These are phyloP conservation scores for Halophytophthora batemanensis DNA, from an alignment of 352 stramenopile species.

Conservation along the genomic window DNA sequence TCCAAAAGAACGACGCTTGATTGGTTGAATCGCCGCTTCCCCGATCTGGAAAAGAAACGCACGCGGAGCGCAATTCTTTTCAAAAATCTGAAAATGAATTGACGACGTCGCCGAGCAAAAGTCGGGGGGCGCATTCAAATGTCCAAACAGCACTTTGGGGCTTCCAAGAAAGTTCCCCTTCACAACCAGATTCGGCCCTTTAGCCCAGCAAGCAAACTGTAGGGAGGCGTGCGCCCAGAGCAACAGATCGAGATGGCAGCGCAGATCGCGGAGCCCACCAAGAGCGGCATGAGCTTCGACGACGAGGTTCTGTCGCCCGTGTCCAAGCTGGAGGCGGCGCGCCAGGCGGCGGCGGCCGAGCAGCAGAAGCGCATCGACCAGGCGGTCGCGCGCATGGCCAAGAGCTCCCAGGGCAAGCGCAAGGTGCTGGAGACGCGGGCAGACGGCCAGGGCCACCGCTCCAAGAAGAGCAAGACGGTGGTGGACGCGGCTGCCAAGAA, in stretches of 20 bases:
- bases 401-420: slow-evolving; percentile 55
- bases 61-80: slow-evolving; percentile 20
- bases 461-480: slow-evolving; percentile 45
- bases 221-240: slow-evolving; percentile 4
- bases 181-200: slow-evolving; percentile 19
- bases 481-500: slow-evolving; percentile 27
- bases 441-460: slow-evolving; percentile 39
- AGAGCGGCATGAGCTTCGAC: slow-evolving; percentile 29
- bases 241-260: slow-evolving; percentile 40
- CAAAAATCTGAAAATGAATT: background rate
- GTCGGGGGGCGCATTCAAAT: slow-evolving; percentile 9
- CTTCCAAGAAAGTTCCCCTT: background rate
- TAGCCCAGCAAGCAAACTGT: slow-evolving; percentile 22
- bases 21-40: too few species aligned
- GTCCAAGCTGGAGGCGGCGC: slow-evolving; percentile 74
- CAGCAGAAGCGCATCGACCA: slow-evolving; percentile 69
- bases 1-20: too few species aligned
- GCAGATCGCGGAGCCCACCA: slow-evolving; percentile 49
- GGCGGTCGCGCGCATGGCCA: slow-evolving; percentile 54
- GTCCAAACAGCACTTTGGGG: slow-evolving; percentile 1
- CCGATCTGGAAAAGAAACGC: slow-evolving; percentile 3
- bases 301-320: slow-evolving; percentile 53
- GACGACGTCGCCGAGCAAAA: background rate
- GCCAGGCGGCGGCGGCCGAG: slow-evolving; percentile 52
- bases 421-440: slow-evolving; percentile 44